Base-by-base conservation (phyloP, 2,329 filamentous ascomycete genomes). In the Xylariaceae sp. region DNA sequence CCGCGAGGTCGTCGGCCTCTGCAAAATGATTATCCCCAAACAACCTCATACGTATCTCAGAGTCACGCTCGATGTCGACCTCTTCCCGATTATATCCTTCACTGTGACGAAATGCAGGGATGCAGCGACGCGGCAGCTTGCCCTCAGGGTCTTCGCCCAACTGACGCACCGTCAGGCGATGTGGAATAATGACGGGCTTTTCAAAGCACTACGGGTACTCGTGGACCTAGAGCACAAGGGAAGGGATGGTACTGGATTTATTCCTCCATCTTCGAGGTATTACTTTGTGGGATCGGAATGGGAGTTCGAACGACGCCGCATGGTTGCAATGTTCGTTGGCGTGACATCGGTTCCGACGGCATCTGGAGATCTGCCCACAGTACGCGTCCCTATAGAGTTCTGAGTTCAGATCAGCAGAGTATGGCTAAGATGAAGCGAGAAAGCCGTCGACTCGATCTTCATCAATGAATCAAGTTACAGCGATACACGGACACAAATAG, bases 21-120 rank as follows among this genome's bases (percentile, higher is more conserved):
- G 52, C 31, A 35, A 40, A 34, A 43, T 31, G 13, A 43, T 54
- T 3, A 16, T 53, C 4, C 43, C 49, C n/a, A 38, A 46, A 13
- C 46, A 39, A 17, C 49, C 38, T 11, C 37, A 35, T 3, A 31
- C 33, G 4, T 37, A 53, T 29, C 34, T 52, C 7, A 51, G 41
- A 9, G 38, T 49, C 29, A 44, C 52, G 4, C 49, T 53, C 28
- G 51, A 53, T 30, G 36, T 50, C 17, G 47, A 52, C 9, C 31
- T 55, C 15, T 55, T 52, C 43, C 45, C 51, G 34, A 42, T 53
- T 34, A 45, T 53, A 34, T 47, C 50, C 4, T 55, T 53, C 37
- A 47, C 44, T 3, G 37, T 55, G 13, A 48, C 44, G 22, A 52
- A 53, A 29, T 53, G 52, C 34, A 50, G 52, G 9, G 44, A 53